phyloP scores from a whole-genome alignment of 441 rosid genomes.

The Lepidium campestre region DNA sequence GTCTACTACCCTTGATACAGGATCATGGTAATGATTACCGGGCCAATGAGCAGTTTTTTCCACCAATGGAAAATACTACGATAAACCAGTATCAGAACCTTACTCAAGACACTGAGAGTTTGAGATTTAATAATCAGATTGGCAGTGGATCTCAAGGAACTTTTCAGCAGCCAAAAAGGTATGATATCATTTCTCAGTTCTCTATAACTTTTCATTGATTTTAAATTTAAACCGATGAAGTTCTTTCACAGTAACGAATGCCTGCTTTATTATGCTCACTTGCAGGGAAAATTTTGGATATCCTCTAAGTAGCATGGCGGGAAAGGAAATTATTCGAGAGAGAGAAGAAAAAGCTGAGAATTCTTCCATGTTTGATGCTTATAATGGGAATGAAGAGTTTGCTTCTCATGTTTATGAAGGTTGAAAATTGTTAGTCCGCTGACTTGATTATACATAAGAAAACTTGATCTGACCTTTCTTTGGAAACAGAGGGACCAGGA shows the following conservation, averaged over 20 bases:
- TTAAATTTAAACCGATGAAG: background rate
- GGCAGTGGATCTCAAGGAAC: constrained; percentile 16
- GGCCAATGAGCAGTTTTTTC: constrained; percentile 20
- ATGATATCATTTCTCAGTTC: background rate
- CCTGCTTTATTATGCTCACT: constrained; percentile 1
- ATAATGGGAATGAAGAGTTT: constrained; percentile 21
- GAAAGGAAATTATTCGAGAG: constrained; percentile 27
- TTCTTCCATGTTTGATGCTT: constrained; percentile 29
- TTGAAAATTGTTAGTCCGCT: background rate
- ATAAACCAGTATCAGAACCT: constrained; percentile 24
- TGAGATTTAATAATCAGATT: constrained; percentile 25
- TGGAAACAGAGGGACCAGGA: constrained; percentile 71
- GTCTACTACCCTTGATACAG: constrained; percentile 17
- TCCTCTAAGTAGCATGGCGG: constrained; percentile 23
- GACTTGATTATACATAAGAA: background rate
- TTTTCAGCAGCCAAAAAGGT: constrained; percentile 25
- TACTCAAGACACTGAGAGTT: constrained; percentile 10
- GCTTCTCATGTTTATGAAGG: constrained; percentile 29
- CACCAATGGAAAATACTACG: constrained; percentile 22
- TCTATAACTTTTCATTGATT: background rate
- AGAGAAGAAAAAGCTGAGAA: constrained; percentile 27
- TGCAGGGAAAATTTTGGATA: constrained; percentile 26
- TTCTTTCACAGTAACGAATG: background rate
- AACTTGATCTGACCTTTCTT: constrained; percentile 27
- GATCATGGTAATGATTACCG: constrained; percentile 24